These are phyloP conservation scores for Elaphomyces granulatus DNA, from an alignment of 495 filamentous ascomycete species.

Conservation along the genomic window DNA sequence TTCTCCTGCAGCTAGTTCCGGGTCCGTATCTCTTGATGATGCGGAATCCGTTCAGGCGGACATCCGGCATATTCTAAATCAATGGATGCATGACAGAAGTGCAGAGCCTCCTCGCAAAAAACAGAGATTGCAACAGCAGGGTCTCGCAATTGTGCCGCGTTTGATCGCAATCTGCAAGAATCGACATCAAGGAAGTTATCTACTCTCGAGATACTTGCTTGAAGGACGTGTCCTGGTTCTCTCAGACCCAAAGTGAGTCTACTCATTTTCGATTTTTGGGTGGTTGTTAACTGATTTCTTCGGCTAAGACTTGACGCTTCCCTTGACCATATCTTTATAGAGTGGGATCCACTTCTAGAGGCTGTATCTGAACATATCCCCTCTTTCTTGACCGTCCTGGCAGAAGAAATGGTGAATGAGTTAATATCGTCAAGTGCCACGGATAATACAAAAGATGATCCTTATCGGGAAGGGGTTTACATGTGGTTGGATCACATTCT, in stretches of 20 bases:
- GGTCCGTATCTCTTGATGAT: conserved; percentile 3
- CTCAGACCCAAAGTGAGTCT: conserved; percentile 19
- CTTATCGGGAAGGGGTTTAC: conserved; percentile 19
- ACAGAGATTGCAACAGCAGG: conserved; percentile 16
- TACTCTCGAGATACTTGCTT: conserved; percentile 19
- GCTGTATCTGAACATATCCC: conserved; percentile 17
- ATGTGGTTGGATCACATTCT: conserved; percentile 31
- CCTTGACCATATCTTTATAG: conserved; percentile 16
- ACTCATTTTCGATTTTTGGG: too few relatives aligned
- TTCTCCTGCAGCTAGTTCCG: neutral
- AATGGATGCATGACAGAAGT: conserved; percentile 6
- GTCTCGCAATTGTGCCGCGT: conserved; percentile 13
- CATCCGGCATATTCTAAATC: conserved; percentile 11
- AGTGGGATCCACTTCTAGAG: conserved; percentile 25
- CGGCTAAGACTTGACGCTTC: too few relatives aligned
- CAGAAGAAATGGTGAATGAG: conserved; percentile 23
- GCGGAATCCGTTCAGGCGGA: conserved; percentile 9
- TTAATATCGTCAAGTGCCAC: conserved; percentile 13
- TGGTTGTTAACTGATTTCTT: too few relatives aligned
- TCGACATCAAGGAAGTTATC: conserved; percentile 8
- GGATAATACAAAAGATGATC: conserved; percentile 9
- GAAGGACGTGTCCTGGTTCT: conserved; percentile 18
- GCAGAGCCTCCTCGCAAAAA: conserved; percentile 19
- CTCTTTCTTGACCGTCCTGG: conserved; percentile 20
- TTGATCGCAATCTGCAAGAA: conserved; percentile 19